A percentile compares a stretch with the other conserved stretches of the same genome.
Conservation (phyloP, 140 eudicot species). For the Bidens hawaiensis region DNA sequence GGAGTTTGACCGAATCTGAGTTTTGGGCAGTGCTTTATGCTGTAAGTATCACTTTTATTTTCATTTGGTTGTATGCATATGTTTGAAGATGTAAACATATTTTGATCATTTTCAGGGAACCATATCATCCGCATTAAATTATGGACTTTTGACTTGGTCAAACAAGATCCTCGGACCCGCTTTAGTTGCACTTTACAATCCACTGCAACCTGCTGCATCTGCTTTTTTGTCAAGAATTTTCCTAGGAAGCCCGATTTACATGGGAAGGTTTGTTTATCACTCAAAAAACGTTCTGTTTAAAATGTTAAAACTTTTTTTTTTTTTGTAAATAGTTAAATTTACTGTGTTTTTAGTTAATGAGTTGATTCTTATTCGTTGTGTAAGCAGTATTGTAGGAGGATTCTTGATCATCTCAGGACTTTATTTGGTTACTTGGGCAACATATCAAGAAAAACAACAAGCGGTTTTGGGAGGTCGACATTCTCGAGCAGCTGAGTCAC, state of each 20-base stretch:
- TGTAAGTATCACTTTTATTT: slow-evolving; percentile 44
- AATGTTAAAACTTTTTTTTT: too few relatives aligned
- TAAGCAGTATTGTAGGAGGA: slow-evolving; percentile 79
- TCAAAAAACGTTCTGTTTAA: too few relatives aligned
- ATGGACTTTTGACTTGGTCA: slow-evolving; percentile 86
- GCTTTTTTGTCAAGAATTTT: slow-evolving; percentile 73
- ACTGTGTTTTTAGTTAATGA: too few relatives aligned
- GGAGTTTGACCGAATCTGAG: slow-evolving; percentile 77
- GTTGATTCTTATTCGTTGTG: slow-evolving; percentile 4
- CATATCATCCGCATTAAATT: slow-evolving; percentile 75
- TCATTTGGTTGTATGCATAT: not conserved
- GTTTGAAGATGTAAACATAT: not conserved
- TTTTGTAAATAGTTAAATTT: too few relatives aligned
- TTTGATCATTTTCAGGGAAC: slow-evolving; percentile 65
- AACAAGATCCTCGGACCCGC: slow-evolving; percentile 87
- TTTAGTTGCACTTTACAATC: slow-evolving; percentile 80
- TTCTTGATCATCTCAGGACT: slow-evolving; percentile 71
- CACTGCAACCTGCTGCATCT: slow-evolving; percentile 93
- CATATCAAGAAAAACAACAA: slow-evolving; percentile 60
- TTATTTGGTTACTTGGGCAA: slow-evolving; percentile 91
- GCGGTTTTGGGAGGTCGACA: slow-evolving; percentile 37
- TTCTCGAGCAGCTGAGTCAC: slow-evolving; percentile 51
- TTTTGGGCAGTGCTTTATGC: slow-evolving; percentile 78
- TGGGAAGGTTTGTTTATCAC: slow-evolving; percentile 63
- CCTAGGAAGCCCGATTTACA: slow-evolving; percentile 85